Evolutionary conservation across 176 grass and related monocot species (phyloP), one percentile per base, ranked within the genome.

Genomic region (Carex cristatella): DNA sequence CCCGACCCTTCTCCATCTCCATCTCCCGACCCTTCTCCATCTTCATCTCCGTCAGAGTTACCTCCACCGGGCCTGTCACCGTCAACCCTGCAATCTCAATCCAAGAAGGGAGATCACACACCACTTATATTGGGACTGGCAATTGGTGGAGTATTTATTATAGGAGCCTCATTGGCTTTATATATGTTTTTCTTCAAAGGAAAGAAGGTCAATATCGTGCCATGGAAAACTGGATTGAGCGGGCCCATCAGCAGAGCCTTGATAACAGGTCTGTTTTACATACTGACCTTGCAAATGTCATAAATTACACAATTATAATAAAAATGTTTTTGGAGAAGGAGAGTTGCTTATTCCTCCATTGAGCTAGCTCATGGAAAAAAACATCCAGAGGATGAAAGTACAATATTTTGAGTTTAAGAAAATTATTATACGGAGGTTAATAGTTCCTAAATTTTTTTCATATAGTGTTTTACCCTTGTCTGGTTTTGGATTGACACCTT

Each of bases 211-310:
- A 74, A 69, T 5, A 88, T 64, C 4, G 57, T 75, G 82, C 95
- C 95, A 7, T 97, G 91, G 92, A 60, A 53, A 64, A 92, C 91
- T 10, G 91, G 88, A 6, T 79, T 92, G 59, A 97, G 87, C 11
- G 94, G 92, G 37, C 92, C 88, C 79, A 84, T 92, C 32, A 86
- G 61, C 16, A 94, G 85, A 85, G 88, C 88, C 49, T 89, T 94
- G 59, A 85, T 90, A 55, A 88, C 92, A 92, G 90, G 94, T 94
- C 16, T 42, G 65, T 51, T 70, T 78, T 49, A 32, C 4, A 2
- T 75, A 53, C 19, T 11, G 19, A 7, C 46, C 44, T 54, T 2
- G 1, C 30, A 30, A 54, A 30, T 75, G 44, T 75, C 3, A 54
- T 75, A 28, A 75, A 54, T 11, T 51, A 13, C 46, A 28, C 3